These are phyloP conservation scores for Hypholoma sublateritium DNA, from an alignment of 768 basidiomycete species.

Conservation along the genomic window DNA sequence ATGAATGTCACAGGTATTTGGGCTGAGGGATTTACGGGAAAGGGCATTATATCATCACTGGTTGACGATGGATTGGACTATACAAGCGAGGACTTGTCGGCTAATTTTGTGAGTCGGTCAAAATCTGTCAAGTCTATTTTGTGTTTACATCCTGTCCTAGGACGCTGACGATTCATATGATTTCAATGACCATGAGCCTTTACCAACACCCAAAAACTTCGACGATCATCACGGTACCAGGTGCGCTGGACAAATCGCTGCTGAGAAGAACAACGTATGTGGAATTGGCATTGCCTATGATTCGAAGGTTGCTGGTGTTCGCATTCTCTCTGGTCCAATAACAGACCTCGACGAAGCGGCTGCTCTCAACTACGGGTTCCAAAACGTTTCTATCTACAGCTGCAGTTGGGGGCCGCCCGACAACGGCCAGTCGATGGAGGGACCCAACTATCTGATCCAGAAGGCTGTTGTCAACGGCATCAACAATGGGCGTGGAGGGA, in stretches of 20 bases:
- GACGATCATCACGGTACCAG: conserved; percentile 98
- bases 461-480: conserved; percentile 95
- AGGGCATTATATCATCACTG: conserved; percentile 82
- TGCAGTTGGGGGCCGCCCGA: conserved; percentile 99
- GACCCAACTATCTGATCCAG: conserved; percentile 84
- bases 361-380: conserved; percentile 91
- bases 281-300: conserved; percentile 93
- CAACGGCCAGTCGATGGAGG: conserved; percentile 93
- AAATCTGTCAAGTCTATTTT: conserved; percentile 1
- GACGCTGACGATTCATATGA: conserved; percentile 88
- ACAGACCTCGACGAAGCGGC: conserved; percentile 95
- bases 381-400: conserved; percentile 89
- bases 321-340: conserved; percentile 93
- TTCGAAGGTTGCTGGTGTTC: conserved; percentile 89
- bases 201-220: conserved; percentile 83
- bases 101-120: conserved; percentile 79
- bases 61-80: conserved; percentile 97
- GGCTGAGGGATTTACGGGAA: conserved; percentile 88
- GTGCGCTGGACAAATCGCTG: conserved; percentile 96
- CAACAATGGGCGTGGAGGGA: conserved; percentile 83
- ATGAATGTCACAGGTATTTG: conserved; percentile 95
- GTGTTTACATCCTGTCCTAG: conserved; percentile 47
- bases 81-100: conserved; percentile 79
- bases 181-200: conserved; percentile 88
- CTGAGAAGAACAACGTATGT: conserved; percentile 88